Evolutionary conservation across 768 basidiomycete species (phyloP), one percentile per base, ranked within the genome.

Genomic region (Russula sp.): DNA sequence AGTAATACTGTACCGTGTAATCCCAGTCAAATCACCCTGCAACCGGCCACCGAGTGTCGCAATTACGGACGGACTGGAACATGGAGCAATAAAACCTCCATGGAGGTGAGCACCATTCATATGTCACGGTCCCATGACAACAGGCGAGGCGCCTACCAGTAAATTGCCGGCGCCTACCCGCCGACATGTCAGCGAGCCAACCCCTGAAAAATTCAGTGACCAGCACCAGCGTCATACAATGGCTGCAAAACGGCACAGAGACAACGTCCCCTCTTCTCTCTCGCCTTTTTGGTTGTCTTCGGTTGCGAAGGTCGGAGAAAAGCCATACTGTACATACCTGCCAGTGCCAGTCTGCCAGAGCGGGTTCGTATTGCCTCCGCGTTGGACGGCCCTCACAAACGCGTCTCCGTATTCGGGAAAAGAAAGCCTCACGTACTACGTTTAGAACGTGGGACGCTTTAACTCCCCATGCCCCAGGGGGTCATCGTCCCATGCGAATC

Each of bases 71-170:
- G 18, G 2, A 1, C n/a, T 44, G 44, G 44, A 46, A 46, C n/a
- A 46, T 46, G 46, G 46, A 4, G 22, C 18, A 46, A 46, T 46
- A n/a, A 46, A 46, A 22, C 22, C 46, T 11, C n/a, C 9, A 22
- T 20, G 46, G 44, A 22, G 46, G 22, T 11, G 46, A 44, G 42
- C 42, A 20, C 42, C 20, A 42, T 48, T 48, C 14, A 50, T 50
- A 26, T 7, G 16, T 50, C 49, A 50, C 16, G 34, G 20, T 59
- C 59, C 59, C 51, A 46, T 61, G 52, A 30, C 32, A 18, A 61
- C 51, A 44, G 3, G 20, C 16, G 16, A 44, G 42, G 38, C 38
- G 59, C 38, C 20, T 10, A 24, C n/a, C 34, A 34, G 34, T 11
- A 20, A 28, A 28, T 51, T 14, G 20, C 18, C 32, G 51, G 51